A percentile compares a stretch with the other conserved stretches of the same genome.
These are phyloP conservation scores for Pholiota adiposa DNA, from an alignment of 1,284 basidiomycete genomes.

Conservation along the genomic window DNA sequence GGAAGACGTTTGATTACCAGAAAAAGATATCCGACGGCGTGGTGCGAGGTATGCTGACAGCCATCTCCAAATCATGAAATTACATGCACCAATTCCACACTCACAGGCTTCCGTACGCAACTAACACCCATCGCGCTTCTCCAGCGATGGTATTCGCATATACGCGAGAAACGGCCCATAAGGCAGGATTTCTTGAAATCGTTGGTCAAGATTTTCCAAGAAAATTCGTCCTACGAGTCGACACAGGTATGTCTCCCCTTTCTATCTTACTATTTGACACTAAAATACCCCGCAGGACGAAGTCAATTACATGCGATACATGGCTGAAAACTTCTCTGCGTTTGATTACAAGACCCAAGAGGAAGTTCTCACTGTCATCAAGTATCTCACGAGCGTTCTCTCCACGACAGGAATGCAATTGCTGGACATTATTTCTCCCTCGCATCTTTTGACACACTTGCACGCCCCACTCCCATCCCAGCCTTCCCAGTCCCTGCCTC, in stretches of 20 bases:
- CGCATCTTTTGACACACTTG: conserved; percentile 66
- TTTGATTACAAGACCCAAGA: conserved; percentile 96
- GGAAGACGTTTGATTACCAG: conserved; percentile 86
- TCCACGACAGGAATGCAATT: conserved; percentile 88
- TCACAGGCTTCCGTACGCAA: conserved; percentile 71
- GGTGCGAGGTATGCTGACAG: conserved; percentile 50
- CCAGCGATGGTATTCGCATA: conserved; percentile 88
- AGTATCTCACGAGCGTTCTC: conserved; percentile 78
- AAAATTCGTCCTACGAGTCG: conserved; percentile 45
- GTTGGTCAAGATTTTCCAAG: conserved; percentile 81
- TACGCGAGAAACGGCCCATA: conserved; percentile 84
- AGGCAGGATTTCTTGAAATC: conserved; percentile 89
- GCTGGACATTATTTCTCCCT: conserved; percentile 68
- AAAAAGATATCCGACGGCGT: conserved; percentile 51
- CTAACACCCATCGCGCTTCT: conserved; percentile 73
- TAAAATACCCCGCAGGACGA: conserved; percentile 57
- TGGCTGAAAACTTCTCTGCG: conserved; percentile 91
- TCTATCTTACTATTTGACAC: background rate
- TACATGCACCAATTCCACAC: no score
- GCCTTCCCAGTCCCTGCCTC: conserved; percentile 3
- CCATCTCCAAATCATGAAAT: no score
- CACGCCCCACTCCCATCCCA: conserved; percentile 36
- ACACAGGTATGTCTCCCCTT: conserved; percentile 44
- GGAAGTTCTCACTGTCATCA: conserved; percentile 87
- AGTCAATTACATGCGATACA: conserved; percentile 84